phyloP scores from a whole-genome alignment of 306 rosid genomes.

The Myrica gale region DNA sequence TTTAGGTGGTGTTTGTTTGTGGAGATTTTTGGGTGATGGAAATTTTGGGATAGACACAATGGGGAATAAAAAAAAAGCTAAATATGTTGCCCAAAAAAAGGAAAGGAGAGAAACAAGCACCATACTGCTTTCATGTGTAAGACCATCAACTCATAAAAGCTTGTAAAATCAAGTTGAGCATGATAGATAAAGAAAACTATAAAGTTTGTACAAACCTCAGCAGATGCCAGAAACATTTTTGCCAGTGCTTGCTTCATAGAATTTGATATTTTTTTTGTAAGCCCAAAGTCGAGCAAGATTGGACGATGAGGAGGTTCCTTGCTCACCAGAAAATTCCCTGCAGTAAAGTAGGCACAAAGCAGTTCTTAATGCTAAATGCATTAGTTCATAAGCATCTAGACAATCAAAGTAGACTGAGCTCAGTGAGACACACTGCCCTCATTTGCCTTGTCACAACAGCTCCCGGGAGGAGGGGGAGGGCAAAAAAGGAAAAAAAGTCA shows the following conservation, averaged over 20 bases:
- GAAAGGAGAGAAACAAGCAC: not conserved
- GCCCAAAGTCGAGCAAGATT: constrained; percentile 95
- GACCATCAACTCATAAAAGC: not conserved
- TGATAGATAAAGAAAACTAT: not conserved
- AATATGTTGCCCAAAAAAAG: not conserved
- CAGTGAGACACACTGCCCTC: not conserved
- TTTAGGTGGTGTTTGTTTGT: too few species aligned
- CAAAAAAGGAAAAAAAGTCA: too few species aligned
- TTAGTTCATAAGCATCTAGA: constrained; percentile 17
- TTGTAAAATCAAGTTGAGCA: not conserved
- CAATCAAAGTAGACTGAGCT: constrained; percentile 7
- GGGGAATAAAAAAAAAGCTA: not conserved
- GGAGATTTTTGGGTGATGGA: too few species aligned
- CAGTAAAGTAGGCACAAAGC: constrained; percentile 21
- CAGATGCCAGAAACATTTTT: constrained; percentile 95
- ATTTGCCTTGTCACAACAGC: not conserved
- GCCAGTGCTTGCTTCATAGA: constrained; percentile 86
- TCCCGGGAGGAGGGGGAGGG: too few species aligned
- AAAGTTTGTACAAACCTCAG: constrained; percentile 66
- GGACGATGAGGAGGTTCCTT: constrained; percentile 93
- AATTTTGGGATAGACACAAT: too few species aligned
- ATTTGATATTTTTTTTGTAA: constrained; percentile 71
- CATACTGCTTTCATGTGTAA: not conserved
- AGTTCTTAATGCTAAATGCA: constrained; percentile 18
- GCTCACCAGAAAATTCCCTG: constrained; percentile 98